Evolutionary conservation across 163 green algal genomes (phyloP), one percentile per base, ranked within the genome.

Genomic region (Scenedesmus sp.): DNA sequence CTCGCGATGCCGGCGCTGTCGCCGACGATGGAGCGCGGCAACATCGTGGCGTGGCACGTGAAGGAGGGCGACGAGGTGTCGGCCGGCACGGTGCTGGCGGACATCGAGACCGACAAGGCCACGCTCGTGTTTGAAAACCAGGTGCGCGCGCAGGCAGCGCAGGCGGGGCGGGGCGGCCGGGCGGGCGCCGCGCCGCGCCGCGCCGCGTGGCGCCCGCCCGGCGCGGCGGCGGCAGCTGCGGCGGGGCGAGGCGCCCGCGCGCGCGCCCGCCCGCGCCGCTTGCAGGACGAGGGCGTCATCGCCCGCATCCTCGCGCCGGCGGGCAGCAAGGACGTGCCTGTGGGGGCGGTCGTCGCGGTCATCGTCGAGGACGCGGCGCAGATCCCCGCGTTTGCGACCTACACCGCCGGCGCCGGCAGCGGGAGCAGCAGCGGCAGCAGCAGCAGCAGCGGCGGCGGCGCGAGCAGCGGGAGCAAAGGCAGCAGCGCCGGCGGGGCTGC

Each of bases 11-110:
- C 95, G 6, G 87, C 92, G 20, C 84, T 99, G 11, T 97, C 93
- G 3, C 95, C 95, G n/a, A 99, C 95, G 1, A 98, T 98, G 95
- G 83, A 85, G 18, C 84, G 94, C 72, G 93, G 93, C 74, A 93
- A 95, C 84, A 84, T 98, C 13, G 83, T 87, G 2, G 87, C 80
- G 64, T 98, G 94, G 94, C 80, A 90, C 45, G 87, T 92, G 24
- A 90, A 88, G 34, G 83, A 78, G 3, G 94, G 93, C 18, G 85
- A 93, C 53, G 83, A 89, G 33, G 64, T 95, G 3, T 56, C 77
- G 22, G 67, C 88, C 13, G 92, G 92, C 6, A 74, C 86, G 24
- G 76, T 94, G n/a, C 79, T 96, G 31, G 90, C 89, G n/a, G 91
- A 95, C 22, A 89, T 96, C 13, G 91, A 96, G 84, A 96, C 91